Evolutionary conservation across 495 filamentous ascomycete genomes (phyloP).

Genomic region (Xeromyces bisporus): DNA sequence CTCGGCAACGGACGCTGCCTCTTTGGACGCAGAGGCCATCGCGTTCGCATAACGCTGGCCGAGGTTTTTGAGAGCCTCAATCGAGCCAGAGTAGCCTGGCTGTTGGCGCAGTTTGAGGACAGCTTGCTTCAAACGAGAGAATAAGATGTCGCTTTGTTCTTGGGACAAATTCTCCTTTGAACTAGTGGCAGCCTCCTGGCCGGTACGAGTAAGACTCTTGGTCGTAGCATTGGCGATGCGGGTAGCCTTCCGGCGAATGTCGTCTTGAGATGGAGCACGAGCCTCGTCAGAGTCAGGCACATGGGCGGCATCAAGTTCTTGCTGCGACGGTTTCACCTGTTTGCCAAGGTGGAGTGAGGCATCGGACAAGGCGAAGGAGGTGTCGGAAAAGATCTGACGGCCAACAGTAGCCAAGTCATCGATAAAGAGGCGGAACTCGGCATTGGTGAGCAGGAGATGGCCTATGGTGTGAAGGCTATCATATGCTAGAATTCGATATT

Average conservation of each 20-base stretch:
- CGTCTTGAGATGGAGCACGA: constrained; percentile 35
- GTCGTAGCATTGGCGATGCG: constrained; percentile 48
- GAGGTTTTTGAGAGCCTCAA: constrained; percentile 57
- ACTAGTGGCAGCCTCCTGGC: constrained; percentile 46
- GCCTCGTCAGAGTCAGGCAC: constrained; percentile 39
- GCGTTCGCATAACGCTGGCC: constrained; percentile 60
- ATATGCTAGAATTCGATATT: constrained; percentile 62
- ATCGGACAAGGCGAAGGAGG: constrained; percentile 57
- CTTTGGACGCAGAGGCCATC: constrained; percentile 54
- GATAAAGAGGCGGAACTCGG: constrained; percentile 76
- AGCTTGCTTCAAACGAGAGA: constrained; percentile 57
- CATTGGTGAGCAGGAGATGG: constrained; percentile 68
- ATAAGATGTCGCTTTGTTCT: constrained; percentile 52
- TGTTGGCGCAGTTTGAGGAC: constrained; percentile 60
- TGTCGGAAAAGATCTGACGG: constrained; percentile 75
- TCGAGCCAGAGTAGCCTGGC: constrained; percentile 69
- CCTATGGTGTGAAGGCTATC: constrained; percentile 71
- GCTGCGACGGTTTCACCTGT: constrained; percentile 46
- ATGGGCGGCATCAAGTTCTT: constrained; percentile 39
- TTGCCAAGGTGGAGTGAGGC: constrained; percentile 57
- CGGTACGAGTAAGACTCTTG: constrained; percentile 47
- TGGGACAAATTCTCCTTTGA: constrained; percentile 47
- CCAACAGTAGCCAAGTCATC: constrained; percentile 66
- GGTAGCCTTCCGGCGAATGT: constrained; percentile 42
- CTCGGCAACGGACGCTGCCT: constrained; percentile 42